Conservation (phyloP, 352 stramenopile species). For the Phytophthora pseudosyringae region DNA sequence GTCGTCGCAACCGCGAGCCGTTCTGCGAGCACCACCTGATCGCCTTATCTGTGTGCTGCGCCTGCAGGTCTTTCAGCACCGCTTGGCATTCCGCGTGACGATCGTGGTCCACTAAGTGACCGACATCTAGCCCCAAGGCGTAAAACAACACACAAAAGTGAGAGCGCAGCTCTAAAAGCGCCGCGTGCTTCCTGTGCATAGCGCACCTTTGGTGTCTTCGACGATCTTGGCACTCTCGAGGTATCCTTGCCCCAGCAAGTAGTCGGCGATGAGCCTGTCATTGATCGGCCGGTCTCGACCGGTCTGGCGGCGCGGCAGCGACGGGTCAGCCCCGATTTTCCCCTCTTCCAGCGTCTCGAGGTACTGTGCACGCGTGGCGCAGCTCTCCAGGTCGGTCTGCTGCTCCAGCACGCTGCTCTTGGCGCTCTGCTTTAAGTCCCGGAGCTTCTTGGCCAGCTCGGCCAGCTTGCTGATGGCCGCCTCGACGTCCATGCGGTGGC, state of each 20-base stretch:
- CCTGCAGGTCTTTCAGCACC: constrained; percentile 63
- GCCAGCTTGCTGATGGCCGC: constrained; percentile 58
- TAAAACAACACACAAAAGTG: constrained; percentile 7
- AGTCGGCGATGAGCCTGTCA: constrained; percentile 77
- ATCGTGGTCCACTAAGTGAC: constrained; percentile 70
- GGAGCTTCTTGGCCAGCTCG: constrained; percentile 52
- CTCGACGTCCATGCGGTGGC: constrained; percentile 67
- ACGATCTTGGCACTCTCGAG: constrained; percentile 75
- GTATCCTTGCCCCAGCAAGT: constrained; percentile 71
- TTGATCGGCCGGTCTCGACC: constrained; percentile 28
- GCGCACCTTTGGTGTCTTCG: constrained; percentile 57
- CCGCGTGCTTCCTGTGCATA: neutral
- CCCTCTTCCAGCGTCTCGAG: constrained; percentile 47
- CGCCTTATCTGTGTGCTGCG: constrained; percentile 52
- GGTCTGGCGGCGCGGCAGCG: constrained; percentile 1
- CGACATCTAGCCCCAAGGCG: constrained; percentile 46
- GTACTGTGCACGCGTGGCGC: constrained; percentile 49
- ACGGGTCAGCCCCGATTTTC: constrained; percentile 24
- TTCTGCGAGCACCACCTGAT: constrained; percentile 80
- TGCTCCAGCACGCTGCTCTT: constrained; percentile 58
- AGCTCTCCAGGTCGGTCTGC: constrained; percentile 63
- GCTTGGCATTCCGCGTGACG: constrained; percentile 59
- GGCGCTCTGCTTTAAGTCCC: constrained; percentile 50
- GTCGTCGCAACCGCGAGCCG: constrained; percentile 67
- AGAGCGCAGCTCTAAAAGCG: neutral